Base-by-base conservation (phyloP, 2,329 filamentous ascomycete genomes). In the Didymella lethalis region DNA sequence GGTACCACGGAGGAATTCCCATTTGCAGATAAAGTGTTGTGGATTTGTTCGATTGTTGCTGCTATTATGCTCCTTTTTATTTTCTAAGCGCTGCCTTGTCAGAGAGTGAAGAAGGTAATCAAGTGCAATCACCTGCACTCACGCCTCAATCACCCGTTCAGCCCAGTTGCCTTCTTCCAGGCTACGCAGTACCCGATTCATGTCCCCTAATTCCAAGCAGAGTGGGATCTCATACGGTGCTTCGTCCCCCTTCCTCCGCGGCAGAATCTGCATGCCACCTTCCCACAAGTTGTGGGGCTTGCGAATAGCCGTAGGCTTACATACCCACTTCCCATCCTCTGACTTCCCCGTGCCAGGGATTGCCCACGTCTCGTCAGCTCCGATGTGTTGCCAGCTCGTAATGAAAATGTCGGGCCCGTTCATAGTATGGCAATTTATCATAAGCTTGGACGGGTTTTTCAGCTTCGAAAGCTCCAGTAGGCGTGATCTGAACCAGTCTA, bases 381-480 rank as follows among this genome's bases (percentile, higher is more conserved):
- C 66, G 26, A 72, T 68, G 29, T 72, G 46, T 54, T 65, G 59
- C 71, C 70, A 74, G 25, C 64, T 70, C 0, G 70, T 71, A n/a
- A 73, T 64, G 32, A 68, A 72, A 3, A 73, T 31, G 34, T 73
- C 69, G 2, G 69, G 66, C 1, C 70, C 71, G 23, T 68, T 65
- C 10, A 38, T 29, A 2, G 55, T 57, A 5, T 57, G 36, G 5
- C 51, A 29, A 5, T 57, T 38, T 1, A 64, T 62, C 1, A 51
- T 44, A 36, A 64, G 51, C 12, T 57, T 47, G 0, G 61, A 54
- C 2, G 56, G 44, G 26, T 49, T 54, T n/a, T 34, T 26, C 12
- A 46, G 52, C 8, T 48, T 58, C 28, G 58, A 54, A 20, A 66
- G 51, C 11, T 53, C 28, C 6, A 49, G 23, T 1, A 67, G 23